A percentile compares a stretch with the other conserved stretches of the same genome.
Conservation (phyloP, 2,329 filamentous ascomycete genomes). For the Allantophomopsis lycopodina region DNA sequence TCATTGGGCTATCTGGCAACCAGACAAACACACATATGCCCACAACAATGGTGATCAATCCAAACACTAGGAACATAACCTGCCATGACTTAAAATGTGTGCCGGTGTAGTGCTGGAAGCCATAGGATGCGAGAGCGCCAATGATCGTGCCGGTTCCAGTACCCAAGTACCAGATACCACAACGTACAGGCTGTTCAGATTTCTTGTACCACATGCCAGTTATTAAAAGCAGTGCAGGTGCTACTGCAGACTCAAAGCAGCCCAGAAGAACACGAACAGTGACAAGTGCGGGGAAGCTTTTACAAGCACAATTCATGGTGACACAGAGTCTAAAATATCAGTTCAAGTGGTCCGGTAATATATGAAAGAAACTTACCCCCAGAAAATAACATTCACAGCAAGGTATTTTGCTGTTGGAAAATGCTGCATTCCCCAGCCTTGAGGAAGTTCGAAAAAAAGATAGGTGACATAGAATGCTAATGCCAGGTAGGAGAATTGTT, state of each 20-base stretch:
- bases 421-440: conserved; percentile 33
- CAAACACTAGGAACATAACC: conserved; percentile 9
- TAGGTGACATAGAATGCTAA: conserved; percentile 33
- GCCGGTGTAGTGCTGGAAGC: conserved; percentile 32
- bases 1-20: conserved; percentile 33
- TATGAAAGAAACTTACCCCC: conserved; percentile 15
- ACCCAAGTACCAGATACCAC: conserved; percentile 43
- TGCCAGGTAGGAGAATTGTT: conserved; percentile 31
- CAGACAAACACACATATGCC: conserved; percentile 24
- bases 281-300: conserved; percentile 32
- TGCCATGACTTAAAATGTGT: conserved; percentile 22
- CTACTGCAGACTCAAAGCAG: conserved; percentile 35
- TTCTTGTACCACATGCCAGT: conserved; percentile 38
- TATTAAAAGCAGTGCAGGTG: conserved; percentile 35
- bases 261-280: conserved; percentile 33
- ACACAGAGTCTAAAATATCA: conserved; percentile 21
- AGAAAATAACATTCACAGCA: conserved; percentile 22
- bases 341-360: conserved; percentile 22
- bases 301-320: conserved; percentile 28
- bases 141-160: conserved; percentile 32
- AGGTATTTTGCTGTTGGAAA: conserved; percentile 37
- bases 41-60: conserved; percentile 13
- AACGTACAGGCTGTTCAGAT: conserved; percentile 38
- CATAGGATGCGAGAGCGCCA: conserved; percentile 31
- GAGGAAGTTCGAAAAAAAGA: conserved; percentile 18